Conservation (phyloP, 2,329 filamentous ascomycete genomes). For the Albifimbria verrucaria region DNA sequence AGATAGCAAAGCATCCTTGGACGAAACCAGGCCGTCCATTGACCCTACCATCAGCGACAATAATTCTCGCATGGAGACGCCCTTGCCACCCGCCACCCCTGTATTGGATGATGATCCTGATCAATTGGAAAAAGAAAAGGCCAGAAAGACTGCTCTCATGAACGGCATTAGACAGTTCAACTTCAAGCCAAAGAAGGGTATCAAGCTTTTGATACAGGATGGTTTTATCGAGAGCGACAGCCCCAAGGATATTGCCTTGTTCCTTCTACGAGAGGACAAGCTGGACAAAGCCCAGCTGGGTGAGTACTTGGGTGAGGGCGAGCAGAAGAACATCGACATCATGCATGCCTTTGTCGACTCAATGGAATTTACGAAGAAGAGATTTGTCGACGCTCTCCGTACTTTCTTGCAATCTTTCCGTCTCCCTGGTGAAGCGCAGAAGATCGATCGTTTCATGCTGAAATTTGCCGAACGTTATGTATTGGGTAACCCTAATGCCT, state of each 20-base stretch:
- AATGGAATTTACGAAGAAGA: conserved; percentile 89
- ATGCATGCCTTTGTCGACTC: conserved; percentile 97
- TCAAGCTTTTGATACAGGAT: conserved; percentile 78
- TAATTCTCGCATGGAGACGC: conserved; percentile 59
- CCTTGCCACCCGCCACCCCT: conserved; percentile 60
- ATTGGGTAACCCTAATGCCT: conserved; percentile 91
- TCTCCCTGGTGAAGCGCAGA: conserved; percentile 92
- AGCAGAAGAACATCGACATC: conserved; percentile 87
- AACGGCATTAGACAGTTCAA: conserved; percentile 93
- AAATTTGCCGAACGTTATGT: conserved; percentile 98
- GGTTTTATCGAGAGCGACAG: conserved; percentile 81
- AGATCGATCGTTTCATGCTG: conserved; percentile 99
- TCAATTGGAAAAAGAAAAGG: conserved; percentile 92
- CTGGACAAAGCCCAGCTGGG: conserved; percentile 91
- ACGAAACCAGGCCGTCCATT: conserved; percentile 57
- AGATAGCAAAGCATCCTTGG: conserved; percentile 35
- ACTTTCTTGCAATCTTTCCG: conserved; percentile 94
- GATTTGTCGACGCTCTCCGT: conserved; percentile 88
- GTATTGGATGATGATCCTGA: conserved; percentile 84
- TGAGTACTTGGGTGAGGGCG: conserved; percentile 91
- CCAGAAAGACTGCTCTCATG: conserved; percentile 84
- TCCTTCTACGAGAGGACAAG: conserved; percentile 76
- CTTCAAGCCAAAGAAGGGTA: conserved; percentile 92
- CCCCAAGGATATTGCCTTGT: conserved; percentile 79
- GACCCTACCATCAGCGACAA: conserved; percentile 65